Conservation (phyloP, 2,329 filamentous ascomycete species). For the Laburnicola sp. region DNA sequence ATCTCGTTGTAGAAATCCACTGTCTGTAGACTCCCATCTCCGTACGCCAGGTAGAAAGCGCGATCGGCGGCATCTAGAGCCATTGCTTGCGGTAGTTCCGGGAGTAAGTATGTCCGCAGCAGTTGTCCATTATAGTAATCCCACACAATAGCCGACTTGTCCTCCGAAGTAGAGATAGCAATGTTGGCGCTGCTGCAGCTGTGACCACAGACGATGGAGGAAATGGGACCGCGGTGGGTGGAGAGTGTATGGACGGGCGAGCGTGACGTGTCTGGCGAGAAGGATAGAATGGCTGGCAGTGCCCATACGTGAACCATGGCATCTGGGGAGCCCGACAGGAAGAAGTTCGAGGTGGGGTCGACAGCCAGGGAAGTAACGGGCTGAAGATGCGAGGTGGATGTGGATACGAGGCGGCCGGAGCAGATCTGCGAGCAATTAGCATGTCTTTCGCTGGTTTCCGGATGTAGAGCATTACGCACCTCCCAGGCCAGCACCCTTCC, state of each 20-base stretch:
- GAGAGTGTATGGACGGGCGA: constrained; percentile 78
- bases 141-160: constrained; percentile 91
- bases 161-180: constrained; percentile 79
- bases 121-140: constrained; percentile 79
- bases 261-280: constrained; percentile 55
- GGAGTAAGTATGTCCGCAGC: constrained; percentile 80
- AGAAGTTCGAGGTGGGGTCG: constrained; percentile 69
- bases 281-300: constrained; percentile 71
- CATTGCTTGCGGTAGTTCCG: constrained; percentile 70
- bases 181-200: constrained; percentile 75
- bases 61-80: constrained; percentile 81
- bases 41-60: constrained; percentile 78
- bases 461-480: constrained; percentile 59
- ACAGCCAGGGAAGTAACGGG: constrained; percentile 74
- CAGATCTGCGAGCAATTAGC: constrained; percentile 57
- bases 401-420: constrained; percentile 76
- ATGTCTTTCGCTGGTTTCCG: not conserved
- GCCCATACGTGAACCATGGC: constrained; percentile 94
- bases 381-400: constrained; percentile 77
- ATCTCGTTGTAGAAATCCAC: constrained; percentile 70
- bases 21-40: constrained; percentile 77
- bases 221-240: constrained; percentile 75
- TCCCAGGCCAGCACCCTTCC: constrained; percentile 92
- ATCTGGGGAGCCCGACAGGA: constrained; percentile 80
- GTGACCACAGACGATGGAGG: constrained; percentile 63